Evolutionary conservation across 2,329 filamentous ascomycete species (phyloP).

Genomic region (Erysiphe pisi): DNA sequence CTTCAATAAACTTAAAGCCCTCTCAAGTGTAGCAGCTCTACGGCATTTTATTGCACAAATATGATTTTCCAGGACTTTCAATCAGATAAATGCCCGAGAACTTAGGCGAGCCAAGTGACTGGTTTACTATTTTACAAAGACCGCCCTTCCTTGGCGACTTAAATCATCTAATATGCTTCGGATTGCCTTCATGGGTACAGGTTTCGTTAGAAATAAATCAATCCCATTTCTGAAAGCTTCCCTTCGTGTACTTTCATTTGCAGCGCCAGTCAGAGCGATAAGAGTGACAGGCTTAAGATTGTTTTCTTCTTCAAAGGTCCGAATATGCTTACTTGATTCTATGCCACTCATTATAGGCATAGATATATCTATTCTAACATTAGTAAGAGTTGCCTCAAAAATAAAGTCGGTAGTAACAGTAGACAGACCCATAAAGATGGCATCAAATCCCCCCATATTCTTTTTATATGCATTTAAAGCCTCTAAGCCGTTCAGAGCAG

Average conservation of each 20-base stretch:
- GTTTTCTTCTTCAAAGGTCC: constrained; percentile 41
- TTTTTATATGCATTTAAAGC: constrained; percentile 39
- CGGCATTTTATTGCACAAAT: no score
- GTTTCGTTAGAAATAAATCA: constrained; percentile 47
- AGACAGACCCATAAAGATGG: constrained; percentile 43
- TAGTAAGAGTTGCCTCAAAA: background rate
- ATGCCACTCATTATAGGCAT: constrained; percentile 48
- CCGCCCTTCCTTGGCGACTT: background rate
- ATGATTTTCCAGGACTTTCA: no score
- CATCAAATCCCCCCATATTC: constrained; percentile 37
- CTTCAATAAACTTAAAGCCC: no score
- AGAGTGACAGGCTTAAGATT: constrained; percentile 40
- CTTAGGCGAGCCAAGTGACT: no score
- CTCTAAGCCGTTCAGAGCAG: constrained; percentile 42
- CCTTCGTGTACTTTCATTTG: constrained; percentile 42
- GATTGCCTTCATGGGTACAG: constrained; percentile 38
- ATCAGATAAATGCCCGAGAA: no score
- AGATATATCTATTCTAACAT: constrained; percentile 40
- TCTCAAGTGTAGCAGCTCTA: no score
- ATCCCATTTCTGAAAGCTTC: constrained; percentile 46
- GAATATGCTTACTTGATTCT: constrained; percentile 42
- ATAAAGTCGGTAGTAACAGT: background rate
- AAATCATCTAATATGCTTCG: constrained; percentile 35
- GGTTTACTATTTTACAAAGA: background rate
- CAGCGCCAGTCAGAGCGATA: constrained; percentile 46